Evolutionary conservation across 148 eudicot species (phyloP), one percentile per base, ranked within the genome.

Genomic region (Amaranthus hypochondriacus): DNA sequence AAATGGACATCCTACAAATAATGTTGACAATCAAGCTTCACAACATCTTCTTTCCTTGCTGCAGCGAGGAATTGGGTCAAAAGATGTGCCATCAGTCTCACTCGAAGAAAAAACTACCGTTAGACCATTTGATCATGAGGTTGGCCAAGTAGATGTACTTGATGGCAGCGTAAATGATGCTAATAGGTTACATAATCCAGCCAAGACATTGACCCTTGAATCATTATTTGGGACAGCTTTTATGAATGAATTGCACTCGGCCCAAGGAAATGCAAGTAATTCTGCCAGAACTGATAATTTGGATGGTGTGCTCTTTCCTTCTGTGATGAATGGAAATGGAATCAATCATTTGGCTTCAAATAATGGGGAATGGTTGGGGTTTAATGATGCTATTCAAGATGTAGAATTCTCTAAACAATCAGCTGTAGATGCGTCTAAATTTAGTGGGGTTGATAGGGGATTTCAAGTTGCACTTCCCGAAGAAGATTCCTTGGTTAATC

Each of bases 211-310:
- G 74, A 90, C 99, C 18, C 90, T 92, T 58, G 96, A 96, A 76
- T 61, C 97, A 14, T 86, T 96, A 11, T 92, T 92, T 81, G 97
- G 99, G 51, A 73, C 88, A 72, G 94, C 96, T 84, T 92, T 92
- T 76, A 96, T 92, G 97, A 86, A 83, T 66, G 96, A 96, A 81
- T 84, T 96, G 80, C 87, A 96, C 52, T 92, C 97, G 66, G 83
- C 79, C 66, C 97, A 87, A 73, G 83, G 83, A 71, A 84, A 80
- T 74, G 63, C 87, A 3, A 76, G 7, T 69, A 88, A 79, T 61
- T 76, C 90, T 80, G 73, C 84, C 28, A 72, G 70, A 72, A 68
- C 52, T 49, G 89, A 87, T 79, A 72, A 43, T 67, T 48, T 64
- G 48, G 85, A 79, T 56, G 75, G 66, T 62, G 78, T 70, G 9